phyloP scores from a whole-genome alignment of 306 rosid genomes.

The Inga laurina region DNA sequence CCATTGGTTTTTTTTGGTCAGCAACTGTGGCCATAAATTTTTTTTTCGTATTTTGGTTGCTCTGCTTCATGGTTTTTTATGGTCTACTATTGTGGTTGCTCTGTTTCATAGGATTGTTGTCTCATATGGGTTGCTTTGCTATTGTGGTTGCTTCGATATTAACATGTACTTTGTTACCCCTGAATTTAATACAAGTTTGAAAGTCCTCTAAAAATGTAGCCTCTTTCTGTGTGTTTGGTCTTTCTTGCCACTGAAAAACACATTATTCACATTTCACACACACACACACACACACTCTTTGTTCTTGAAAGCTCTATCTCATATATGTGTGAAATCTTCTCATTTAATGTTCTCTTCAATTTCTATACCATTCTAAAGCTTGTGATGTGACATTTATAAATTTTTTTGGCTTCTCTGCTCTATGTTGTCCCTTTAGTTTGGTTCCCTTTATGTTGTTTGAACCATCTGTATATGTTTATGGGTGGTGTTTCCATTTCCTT shows the following conservation, averaged over 20 bases:
- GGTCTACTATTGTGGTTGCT: no score
- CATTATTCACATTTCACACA: neutral
- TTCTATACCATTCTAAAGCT: neutral
- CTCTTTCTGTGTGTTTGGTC: neutral
- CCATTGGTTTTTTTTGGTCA: no score
- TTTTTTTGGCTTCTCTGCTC: neutral
- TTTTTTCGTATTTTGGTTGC: no score
- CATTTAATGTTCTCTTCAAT: neutral
- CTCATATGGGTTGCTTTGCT: no score
- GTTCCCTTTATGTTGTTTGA: neutral
- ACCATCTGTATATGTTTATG: neutral
- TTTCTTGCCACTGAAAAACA: neutral
- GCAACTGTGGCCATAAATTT: no score
- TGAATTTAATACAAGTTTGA: no score
- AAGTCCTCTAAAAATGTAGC: neutral
- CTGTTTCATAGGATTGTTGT: no score
- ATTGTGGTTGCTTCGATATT: no score
- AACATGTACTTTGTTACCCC: no score
- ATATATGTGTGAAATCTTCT: neutral
- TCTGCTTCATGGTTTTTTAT: no score
- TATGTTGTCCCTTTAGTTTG: neutral
- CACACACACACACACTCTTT: neutral
- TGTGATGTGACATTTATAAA: neutral
- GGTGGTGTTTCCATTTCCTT: neutral
- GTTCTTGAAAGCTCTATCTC: neutral